These are phyloP conservation scores for Filobasidium wieringae DNA, from an alignment of 768 basidiomycete genomes.

Conservation along the genomic window DNA sequence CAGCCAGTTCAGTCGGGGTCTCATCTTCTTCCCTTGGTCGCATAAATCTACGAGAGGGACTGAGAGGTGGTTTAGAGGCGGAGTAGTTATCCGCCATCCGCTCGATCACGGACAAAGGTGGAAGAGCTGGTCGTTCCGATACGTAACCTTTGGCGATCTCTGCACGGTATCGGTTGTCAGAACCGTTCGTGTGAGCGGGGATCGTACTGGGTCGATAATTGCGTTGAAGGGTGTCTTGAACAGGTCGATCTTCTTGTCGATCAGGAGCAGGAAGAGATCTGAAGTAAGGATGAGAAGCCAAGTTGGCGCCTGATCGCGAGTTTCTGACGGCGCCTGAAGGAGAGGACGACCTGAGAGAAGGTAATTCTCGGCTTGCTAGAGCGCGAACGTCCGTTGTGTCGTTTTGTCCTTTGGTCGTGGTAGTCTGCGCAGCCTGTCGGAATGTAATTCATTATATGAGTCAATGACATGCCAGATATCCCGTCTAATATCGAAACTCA, in stretches of 20 bases:
- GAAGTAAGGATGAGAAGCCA: not conserved
- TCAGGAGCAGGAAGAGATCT: not conserved
- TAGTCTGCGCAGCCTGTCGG: not conserved
- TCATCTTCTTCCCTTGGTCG: not conserved
- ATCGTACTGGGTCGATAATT: not conserved
- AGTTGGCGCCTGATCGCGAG: not conserved
- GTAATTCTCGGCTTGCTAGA: too few relatives aligned
- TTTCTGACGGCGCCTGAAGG: not conserved
- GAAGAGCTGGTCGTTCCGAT: not conserved
- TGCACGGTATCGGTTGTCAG: not conserved
- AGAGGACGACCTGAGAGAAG: not conserved
- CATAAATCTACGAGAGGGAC: not conserved
- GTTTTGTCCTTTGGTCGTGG: not conserved
- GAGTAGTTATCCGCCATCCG: constrained; percentile 3
- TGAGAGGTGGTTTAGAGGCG: not conserved
- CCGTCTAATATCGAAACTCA: not conserved
- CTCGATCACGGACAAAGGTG: constrained; percentile 1
- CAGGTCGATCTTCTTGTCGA: not conserved
- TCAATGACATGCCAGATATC: not conserved
- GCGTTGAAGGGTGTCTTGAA: not conserved
- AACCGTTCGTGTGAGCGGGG: not conserved
- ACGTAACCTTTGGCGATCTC: not conserved
- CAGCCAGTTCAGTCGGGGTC: constrained; percentile 2
- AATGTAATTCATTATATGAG: not conserved
- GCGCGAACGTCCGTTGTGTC: not conserved